Conservation (phyloP, 352 stramenopile species). For the Phytopythium kandeliae region DNA sequence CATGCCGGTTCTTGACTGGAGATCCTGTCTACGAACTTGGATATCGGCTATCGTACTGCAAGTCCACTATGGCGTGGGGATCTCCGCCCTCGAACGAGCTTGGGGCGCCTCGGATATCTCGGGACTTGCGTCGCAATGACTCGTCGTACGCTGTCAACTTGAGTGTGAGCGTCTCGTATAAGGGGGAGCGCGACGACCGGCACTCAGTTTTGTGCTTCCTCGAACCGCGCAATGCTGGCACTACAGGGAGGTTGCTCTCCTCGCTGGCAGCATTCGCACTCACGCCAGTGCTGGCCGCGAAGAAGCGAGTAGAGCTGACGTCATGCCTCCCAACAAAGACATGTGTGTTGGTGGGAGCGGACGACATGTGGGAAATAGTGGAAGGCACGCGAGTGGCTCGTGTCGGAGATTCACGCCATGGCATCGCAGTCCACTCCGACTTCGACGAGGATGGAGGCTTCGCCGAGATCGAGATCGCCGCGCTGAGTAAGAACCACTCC, state of each 20-base stretch:
- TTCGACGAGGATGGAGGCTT: too few relatives aligned
- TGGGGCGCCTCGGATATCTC: constrained; percentile 6
- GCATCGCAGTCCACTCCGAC: constrained; percentile 16
- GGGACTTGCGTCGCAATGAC: constrained; percentile 15
- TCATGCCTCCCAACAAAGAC: constrained; percentile 26
- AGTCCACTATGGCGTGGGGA: constrained; percentile 44
- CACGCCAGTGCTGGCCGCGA: constrained; percentile 26
- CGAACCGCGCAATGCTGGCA: constrained; percentile 19
- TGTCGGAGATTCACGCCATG: constrained; percentile 19
- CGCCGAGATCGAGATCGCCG: neutral
- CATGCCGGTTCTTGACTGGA: constrained; percentile 83
- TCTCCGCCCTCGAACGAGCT: constrained; percentile 9
- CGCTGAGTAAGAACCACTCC: too few relatives aligned
- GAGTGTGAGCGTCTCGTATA: constrained; percentile 38
- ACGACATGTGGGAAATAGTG: constrained; percentile 28
- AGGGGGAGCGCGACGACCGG: constrained; percentile 29
- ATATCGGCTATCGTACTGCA: constrained; percentile 72
- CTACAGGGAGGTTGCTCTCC: constrained; percentile 29
- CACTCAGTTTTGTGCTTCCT: constrained; percentile 38
- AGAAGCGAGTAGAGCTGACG: constrained; percentile 15
- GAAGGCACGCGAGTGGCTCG: constrained; percentile 36
- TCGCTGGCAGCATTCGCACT: constrained; percentile 51
- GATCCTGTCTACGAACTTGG: constrained; percentile 69
- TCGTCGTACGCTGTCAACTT: too few relatives aligned
- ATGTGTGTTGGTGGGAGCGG: constrained; percentile 33